Base-by-base conservation (phyloP, 345 rosid species). In the Gossypium ekmanianum region DNA sequence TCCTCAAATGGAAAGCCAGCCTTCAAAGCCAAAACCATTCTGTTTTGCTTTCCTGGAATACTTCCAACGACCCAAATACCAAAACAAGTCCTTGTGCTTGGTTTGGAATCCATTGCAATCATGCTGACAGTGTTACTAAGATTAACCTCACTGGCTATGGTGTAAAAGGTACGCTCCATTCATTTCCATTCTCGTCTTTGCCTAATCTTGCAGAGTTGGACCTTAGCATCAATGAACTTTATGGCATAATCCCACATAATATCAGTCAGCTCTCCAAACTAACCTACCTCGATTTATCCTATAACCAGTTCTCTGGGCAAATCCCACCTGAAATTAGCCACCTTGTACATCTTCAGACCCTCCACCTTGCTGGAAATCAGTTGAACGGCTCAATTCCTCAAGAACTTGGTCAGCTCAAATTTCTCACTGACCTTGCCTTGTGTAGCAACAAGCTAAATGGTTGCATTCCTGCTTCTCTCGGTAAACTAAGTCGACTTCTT, bases 251-350 rank as follows among this genome's bases (percentile, higher is more conserved):
- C 63, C 78, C 76, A 0, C 68, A 78, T 7, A 26, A 68, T 41
- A 77, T 81, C 7, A 39, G 74, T 16, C 68, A 29, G 2, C 73
- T 77, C 20, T 48, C 81, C 54, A 75, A 63, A 10, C 77, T 76
- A 12, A 47, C 61, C 34, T 80, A 76, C 63, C 71, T 80, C 16
- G 83, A 80, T 27, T 50, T 76, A 11, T 72, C 65, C 2, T 2
- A 10, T 20, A 73, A 72, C 34, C 11, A 44, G 14, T 50, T 76
- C 1, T 48, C 56, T 1, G 75, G 79, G 1, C 16, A 0, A 3
- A 81, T 78, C 57, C 77, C 79, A 27, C 75, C 77, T 9, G 50
- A 78, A 16, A 75, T 75, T 26, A 70, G 74, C 58, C 79, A 39
- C 22, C 18, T 81, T 1, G 18, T 56, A 24, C 45, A 66, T 16